phyloP scores from a whole-genome alignment of 163 green algal species.

The Botryococcus braunii region DNA sequence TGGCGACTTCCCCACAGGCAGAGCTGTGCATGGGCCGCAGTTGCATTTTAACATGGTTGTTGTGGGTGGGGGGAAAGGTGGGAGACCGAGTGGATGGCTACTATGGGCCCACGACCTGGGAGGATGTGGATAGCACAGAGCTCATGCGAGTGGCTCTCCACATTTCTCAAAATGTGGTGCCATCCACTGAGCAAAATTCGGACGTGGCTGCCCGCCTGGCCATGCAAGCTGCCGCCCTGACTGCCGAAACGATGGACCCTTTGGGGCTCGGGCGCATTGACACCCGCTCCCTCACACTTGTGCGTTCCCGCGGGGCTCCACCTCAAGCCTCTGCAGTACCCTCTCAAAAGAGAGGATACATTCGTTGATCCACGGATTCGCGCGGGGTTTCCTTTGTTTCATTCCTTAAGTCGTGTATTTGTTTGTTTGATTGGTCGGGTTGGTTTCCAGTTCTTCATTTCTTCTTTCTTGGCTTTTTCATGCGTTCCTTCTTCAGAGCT shows the following conservation, averaged over 20 bases:
- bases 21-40: no score
- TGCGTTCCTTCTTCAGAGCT: neutral
- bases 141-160: constrained; percentile 27
- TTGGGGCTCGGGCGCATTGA: constrained; percentile 34
- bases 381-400: neutral
- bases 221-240: constrained; percentile 20
- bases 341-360: no score
- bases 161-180: constrained; percentile 24
- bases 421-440: no score
- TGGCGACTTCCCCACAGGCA: no score
- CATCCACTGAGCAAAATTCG: constrained; percentile 15
- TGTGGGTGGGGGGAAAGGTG: no score
- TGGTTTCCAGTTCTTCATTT: no score
- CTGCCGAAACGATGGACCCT: constrained; percentile 27
- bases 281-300: constrained; percentile 16
- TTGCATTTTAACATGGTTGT: no score
- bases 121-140: constrained; percentile 24
- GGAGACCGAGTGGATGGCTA: neutral
- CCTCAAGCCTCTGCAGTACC: no score
- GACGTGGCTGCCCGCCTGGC: constrained; percentile 20
- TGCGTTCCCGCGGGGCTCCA: constrained; percentile 2
- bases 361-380: neutral
- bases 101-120: constrained; percentile 15
- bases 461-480: neutral
- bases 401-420: neutral